Percentiles rank a stretch among this genome's conserved stretches.
Evolutionary conservation across 2,329 filamentous ascomycete genomes (phyloP).

Genomic region (Aureobasidium sp.): DNA sequence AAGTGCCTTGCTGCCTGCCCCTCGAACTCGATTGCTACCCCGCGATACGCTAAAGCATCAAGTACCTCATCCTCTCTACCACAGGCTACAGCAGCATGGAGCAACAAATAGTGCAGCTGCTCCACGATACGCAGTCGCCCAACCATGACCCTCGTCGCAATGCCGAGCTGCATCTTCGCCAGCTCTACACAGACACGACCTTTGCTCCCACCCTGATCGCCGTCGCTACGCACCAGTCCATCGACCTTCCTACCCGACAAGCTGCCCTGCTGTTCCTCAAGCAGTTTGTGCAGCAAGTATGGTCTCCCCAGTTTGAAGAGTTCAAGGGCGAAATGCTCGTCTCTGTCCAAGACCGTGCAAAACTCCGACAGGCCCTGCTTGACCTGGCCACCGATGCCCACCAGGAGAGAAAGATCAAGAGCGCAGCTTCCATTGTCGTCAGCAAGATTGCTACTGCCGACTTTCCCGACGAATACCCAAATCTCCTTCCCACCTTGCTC

Average conservation of each 20-base stretch:
- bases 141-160: conserved; percentile 70
- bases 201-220: conserved; percentile 75
- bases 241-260: conserved; percentile 71
- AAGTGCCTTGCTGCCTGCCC: not conserved
- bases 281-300: conserved; percentile 74
- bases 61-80: not conserved
- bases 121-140: conserved; percentile 75
- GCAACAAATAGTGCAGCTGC: conserved; percentile 80
- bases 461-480: conserved; percentile 93
- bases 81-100: conserved; percentile 57
- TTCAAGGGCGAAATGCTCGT: conserved; percentile 61
- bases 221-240: conserved; percentile 67
- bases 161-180: conserved; percentile 75
- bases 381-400: conserved; percentile 67
- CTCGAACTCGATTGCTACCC: not conserved
- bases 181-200: conserved; percentile 57
- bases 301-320: conserved; percentile 69
- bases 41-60: conserved; percentile 5
- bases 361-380: conserved; percentile 66
- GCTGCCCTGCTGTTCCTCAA: conserved; percentile 72
- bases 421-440: conserved; percentile 77
- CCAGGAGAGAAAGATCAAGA: conserved; percentile 75
- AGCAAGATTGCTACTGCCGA: conserved; percentile 91
- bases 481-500: conserved; percentile 72
- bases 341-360: conserved; percentile 62